Percentiles rank a stretch among this genome's conserved stretches.
Evolutionary conservation across 2,329 filamentous ascomycete genomes (phyloP).

Genomic region (Fusarium lateritium): DNA sequence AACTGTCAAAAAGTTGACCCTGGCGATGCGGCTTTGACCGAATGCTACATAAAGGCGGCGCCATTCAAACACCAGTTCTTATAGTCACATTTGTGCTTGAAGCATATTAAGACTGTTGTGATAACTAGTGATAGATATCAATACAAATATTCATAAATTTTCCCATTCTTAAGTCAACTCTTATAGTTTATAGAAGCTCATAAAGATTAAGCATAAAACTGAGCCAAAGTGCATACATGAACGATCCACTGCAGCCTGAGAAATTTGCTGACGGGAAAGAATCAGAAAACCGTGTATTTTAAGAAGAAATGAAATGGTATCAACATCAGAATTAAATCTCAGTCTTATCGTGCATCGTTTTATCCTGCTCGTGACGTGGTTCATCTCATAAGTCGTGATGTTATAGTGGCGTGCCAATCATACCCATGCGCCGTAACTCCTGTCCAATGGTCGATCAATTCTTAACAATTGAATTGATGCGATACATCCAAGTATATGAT

Average conservation of each 20-base stretch:
- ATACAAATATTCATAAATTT: no score
- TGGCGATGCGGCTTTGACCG: not conserved
- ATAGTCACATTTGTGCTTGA: not conserved
- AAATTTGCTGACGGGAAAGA: not conserved
- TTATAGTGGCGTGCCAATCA: not conserved
- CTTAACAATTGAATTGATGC: not conserved
- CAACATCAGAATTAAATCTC: not conserved
- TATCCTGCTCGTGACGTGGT: slow-evolving; percentile 2
- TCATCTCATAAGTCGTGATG: slow-evolving; percentile 31
- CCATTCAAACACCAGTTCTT: not conserved
- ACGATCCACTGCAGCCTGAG: no score
- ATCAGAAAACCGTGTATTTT: not conserved
- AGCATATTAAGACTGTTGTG: no score
- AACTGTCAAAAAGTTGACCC: not conserved
- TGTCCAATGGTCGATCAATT: not conserved
- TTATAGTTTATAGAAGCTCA: no score
- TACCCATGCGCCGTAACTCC: not conserved
- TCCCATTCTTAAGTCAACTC: no score
- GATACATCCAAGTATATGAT: no score
- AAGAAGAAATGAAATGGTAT: not conserved
- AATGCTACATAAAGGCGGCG: not conserved
- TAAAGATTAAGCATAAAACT: no score
- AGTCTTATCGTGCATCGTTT: not conserved
- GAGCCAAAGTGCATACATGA: no score
- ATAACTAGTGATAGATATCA: no score